These are phyloP conservation scores for Acacia concinna DNA, from an alignment of 331 rosid species.

Conservation along the genomic window DNA sequence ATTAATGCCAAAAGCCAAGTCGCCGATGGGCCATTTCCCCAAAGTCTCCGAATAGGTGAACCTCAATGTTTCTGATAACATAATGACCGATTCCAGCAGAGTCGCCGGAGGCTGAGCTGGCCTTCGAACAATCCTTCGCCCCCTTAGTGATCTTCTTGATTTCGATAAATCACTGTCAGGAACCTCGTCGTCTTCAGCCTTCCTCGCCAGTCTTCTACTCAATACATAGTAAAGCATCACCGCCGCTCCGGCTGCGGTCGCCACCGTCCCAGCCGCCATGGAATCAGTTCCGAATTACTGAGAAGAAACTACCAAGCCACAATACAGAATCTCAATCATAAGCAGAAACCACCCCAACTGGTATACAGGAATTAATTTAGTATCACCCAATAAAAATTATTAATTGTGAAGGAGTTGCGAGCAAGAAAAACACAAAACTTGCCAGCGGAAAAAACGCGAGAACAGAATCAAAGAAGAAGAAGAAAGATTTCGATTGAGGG, in stretches of 20 bases:
- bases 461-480: neutral
- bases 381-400: neutral
- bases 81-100: slow-evolving; percentile 72
- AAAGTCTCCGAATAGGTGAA: slow-evolving; percentile 85
- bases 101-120: slow-evolving; percentile 96
- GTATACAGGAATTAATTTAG: slow-evolving; percentile 13
- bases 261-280: slow-evolving; percentile 95
- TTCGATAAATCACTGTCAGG: slow-evolving; percentile 48
- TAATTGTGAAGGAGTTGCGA: neutral
- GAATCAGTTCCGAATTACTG: slow-evolving; percentile 8
- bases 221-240: slow-evolving; percentile 64
- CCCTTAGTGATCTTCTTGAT: slow-evolving; percentile 54
- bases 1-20: slow-evolving; percentile 94
- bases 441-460: neutral
- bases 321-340: neutral
- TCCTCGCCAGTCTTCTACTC: slow-evolving; percentile 50
- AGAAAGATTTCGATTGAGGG: neutral
- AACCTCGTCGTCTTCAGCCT: slow-evolving; percentile 48
- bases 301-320: neutral
- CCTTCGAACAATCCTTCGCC: slow-evolving; percentile 70
- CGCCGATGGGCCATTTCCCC: slow-evolving; percentile 97
- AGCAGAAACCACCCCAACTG: neutral
- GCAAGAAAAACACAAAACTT: neutral
- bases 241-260: slow-evolving; percentile 92
- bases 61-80: slow-evolving; percentile 82